These are phyloP conservation scores for Rhodomyrtus tomentosa DNA, from an alignment of 345 rosid genomes.

Conservation along the genomic window DNA sequence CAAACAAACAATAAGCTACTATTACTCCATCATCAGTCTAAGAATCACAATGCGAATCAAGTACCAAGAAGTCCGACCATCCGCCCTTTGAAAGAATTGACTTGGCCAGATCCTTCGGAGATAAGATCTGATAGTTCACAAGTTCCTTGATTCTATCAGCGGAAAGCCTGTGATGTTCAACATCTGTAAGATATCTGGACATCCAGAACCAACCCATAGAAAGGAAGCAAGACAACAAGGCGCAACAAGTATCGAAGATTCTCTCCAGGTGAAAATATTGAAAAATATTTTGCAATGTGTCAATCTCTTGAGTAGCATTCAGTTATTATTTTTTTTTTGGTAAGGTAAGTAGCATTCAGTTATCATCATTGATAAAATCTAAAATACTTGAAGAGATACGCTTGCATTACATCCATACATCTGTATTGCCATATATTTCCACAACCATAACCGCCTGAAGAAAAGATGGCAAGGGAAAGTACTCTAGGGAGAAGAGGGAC, in stretches of 20 bases:
- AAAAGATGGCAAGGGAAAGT: not conserved
- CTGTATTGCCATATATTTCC: not conserved
- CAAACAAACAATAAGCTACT: not conserved
- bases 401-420: not conserved
- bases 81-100: conserved; percentile 60
- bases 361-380: not conserved
- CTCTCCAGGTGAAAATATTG: not conserved
- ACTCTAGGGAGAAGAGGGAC: not conserved
- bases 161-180: conserved; percentile 8
- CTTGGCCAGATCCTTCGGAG: conserved; percentile 60
- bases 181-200: not conserved
- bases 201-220: not conserved
- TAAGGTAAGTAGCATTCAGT: not conserved
- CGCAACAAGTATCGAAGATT: not conserved
- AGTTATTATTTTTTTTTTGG: too few relatives aligned
- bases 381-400: not conserved
- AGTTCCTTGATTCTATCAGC: conserved; percentile 21
- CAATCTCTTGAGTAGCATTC: not conserved
- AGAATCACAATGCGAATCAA: not conserved
- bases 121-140: conserved; percentile 62
- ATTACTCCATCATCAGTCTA: not conserved
- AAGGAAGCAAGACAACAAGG: not conserved
- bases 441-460: not conserved
- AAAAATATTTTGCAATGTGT: not conserved
- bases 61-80: conserved; percentile 79